phyloP scores from a whole-genome alignment of 768 basidiomycete genomes.

The Cubamyces sp. region DNA sequence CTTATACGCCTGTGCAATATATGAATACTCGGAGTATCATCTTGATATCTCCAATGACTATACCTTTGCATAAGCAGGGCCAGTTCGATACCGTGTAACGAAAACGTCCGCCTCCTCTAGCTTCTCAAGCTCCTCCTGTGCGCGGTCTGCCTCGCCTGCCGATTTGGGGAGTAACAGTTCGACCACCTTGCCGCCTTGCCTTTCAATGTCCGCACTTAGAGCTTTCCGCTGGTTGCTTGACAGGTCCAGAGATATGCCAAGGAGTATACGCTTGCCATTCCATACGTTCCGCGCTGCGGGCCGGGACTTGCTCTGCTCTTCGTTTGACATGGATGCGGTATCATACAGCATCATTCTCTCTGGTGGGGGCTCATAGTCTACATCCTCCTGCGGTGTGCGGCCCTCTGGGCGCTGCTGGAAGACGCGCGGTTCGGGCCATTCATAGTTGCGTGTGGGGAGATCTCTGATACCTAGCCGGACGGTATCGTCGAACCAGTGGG shows the following conservation, averaged over 20 bases:
- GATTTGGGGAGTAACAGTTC: slow-evolving; percentile 25
- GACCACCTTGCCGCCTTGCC: slow-evolving; percentile 62
- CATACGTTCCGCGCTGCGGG: slow-evolving; percentile 50
- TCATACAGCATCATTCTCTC: slow-evolving; percentile 42
- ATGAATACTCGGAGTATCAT: not conserved
- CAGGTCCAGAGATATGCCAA: slow-evolving; percentile 64
- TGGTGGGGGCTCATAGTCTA: slow-evolving; percentile 33
- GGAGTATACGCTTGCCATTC: slow-evolving; percentile 59
- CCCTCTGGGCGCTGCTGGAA: slow-evolving; percentile 40
- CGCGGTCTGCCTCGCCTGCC: slow-evolving; percentile 32
- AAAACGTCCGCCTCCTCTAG: slow-evolving; percentile 68
- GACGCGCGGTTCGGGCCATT: slow-evolving; percentile 75
- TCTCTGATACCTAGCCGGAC: slow-evolving; percentile 53
- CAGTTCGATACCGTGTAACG: slow-evolving; percentile 71
- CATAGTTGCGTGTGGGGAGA: slow-evolving; percentile 58
- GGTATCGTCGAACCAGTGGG: slow-evolving; percentile 91
- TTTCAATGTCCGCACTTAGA: slow-evolving; percentile 60
- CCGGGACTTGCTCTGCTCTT: slow-evolving; percentile 26
- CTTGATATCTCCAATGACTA: slow-evolving; percentile 19
- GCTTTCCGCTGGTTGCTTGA: slow-evolving; percentile 50
- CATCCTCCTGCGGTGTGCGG: slow-evolving; percentile 32
- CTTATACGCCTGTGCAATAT: slow-evolving; percentile 57
- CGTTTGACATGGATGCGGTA: slow-evolving; percentile 33
- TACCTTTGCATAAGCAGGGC: slow-evolving; percentile 72
- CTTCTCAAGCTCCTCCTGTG: slow-evolving; percentile 43